Conservation (phyloP, 768 basidiomycete genomes). For the Boletus sp. region DNA sequence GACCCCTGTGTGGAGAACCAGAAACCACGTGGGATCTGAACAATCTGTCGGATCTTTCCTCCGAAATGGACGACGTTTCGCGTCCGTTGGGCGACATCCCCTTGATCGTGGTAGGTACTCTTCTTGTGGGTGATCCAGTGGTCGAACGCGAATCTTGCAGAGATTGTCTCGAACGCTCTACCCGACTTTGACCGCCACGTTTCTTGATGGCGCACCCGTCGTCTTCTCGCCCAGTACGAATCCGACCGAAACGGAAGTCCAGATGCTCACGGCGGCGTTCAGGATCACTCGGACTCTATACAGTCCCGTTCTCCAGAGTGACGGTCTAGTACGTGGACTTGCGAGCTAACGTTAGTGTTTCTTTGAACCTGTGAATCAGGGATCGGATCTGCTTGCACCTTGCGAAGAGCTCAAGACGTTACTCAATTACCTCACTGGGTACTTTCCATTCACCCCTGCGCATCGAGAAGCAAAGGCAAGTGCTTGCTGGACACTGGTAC, state of each 20-base stretch:
- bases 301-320: conserved; percentile 47
- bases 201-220: conserved; percentile 82
- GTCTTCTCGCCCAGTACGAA: conserved; percentile 71
- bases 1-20: conserved; percentile 11
- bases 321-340: conserved; percentile 34
- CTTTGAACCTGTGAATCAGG: conserved; percentile 21
- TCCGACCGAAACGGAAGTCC: conserved; percentile 58
- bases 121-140: conserved; percentile 16
- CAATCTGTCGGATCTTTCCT: conserved; percentile 30
- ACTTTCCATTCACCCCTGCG: conserved; percentile 75
- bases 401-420: conserved; percentile 55
- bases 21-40: conserved; percentile 33
- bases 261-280: conserved; percentile 55
- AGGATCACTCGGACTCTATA: conserved; percentile 63
- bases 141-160: conserved; percentile 36
- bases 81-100: conserved; percentile 15
- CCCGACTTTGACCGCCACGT: conserved; percentile 75
- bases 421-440: conserved; percentile 71
- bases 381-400: conserved; percentile 21
- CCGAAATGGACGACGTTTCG: conserved; percentile 15
- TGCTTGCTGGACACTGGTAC: not conserved
- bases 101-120: conserved; percentile 27
- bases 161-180: conserved; percentile 73
- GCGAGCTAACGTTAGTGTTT: not conserved
- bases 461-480: conserved; percentile 58